Conservation (phyloP, 768 basidiomycete genomes). For the Leucogyrophana mollusca region DNA sequence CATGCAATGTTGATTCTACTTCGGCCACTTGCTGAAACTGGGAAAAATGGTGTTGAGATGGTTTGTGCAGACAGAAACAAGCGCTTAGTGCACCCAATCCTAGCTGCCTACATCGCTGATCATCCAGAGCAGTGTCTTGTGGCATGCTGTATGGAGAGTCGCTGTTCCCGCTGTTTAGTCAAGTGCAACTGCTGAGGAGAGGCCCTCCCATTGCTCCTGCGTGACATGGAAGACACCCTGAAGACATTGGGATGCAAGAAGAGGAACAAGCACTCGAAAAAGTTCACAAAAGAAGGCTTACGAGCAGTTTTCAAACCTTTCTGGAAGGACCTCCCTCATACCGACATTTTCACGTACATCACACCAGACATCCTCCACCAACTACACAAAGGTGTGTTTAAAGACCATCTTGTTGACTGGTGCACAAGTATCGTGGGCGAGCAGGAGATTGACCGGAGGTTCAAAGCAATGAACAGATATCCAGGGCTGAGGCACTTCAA, state of each 20-base stretch:
- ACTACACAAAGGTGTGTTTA: conserved; percentile 45
- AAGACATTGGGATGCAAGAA: not conserved
- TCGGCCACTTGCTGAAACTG: conserved; percentile 25
- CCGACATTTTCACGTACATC: conserved; percentile 36
- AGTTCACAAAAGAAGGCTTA: conserved; percentile 5
- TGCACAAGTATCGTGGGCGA: conserved; percentile 12
- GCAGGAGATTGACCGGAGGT: conserved; percentile 10
- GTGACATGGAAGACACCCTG: not conserved
- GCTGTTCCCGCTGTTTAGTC: conserved; percentile 21
- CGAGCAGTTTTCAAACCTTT: conserved; percentile 28
- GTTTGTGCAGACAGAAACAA: conserved; percentile 34
- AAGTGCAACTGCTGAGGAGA: not conserved
- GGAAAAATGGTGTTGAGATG: conserved; percentile 31
- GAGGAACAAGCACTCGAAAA: not conserved
- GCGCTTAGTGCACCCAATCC: conserved; percentile 33
- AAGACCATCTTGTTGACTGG: conserved; percentile 41
- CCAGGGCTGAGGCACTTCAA: conserved; percentile 5
- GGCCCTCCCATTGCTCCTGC: not conserved
- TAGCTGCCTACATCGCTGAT: conserved; percentile 38
- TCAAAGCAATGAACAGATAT: conserved; percentile 9
- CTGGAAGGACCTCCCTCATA: conserved; percentile 37
- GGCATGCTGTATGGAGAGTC: conserved; percentile 20
- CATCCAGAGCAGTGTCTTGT: conserved; percentile 45
- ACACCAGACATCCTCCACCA: conserved; percentile 45
- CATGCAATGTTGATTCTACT: conserved; percentile 19